Conservation (phyloP, 106 monocot genomes). For the Alisma plantagoaquatica region DNA sequence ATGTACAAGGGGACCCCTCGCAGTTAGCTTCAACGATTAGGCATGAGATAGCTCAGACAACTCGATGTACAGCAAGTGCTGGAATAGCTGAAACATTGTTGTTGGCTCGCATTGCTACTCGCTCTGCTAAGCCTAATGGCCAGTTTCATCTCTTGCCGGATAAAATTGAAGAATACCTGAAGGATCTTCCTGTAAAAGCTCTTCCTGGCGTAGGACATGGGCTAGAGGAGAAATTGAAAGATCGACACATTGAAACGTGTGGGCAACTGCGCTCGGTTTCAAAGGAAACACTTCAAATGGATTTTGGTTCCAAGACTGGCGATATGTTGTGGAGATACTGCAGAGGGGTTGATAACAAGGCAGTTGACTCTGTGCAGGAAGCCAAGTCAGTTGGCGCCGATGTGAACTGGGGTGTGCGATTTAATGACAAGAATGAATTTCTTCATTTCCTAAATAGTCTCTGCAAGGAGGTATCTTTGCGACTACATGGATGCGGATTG, state of each 20-base stretch:
- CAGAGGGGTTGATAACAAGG: slow-evolving; percentile 74
- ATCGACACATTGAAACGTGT: slow-evolving; percentile 52
- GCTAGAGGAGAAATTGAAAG: slow-evolving; percentile 53
- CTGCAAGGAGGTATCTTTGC: slow-evolving; percentile 72
- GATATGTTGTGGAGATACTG: slow-evolving; percentile 93
- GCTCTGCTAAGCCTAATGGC: slow-evolving; percentile 90
- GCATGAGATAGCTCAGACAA: slow-evolving; percentile 65
- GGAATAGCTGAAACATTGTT: slow-evolving; percentile 84
- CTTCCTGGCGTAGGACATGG: slow-evolving; percentile 86
- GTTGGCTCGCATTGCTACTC: slow-evolving; percentile 83
- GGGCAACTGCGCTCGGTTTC: slow-evolving; percentile 49
- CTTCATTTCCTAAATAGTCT: slow-evolving; percentile 61
- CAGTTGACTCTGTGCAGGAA: slow-evolving; percentile 73
- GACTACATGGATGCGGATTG: slow-evolving; percentile 72
- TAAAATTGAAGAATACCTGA: slow-evolving; percentile 50
- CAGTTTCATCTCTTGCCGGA: slow-evolving; percentile 68
- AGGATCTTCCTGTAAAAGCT: slow-evolving; percentile 54
- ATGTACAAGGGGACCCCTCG: slow-evolving; percentile 42
- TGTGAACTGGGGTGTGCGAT: slow-evolving; percentile 96
- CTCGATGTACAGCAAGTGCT: slow-evolving; percentile 83
- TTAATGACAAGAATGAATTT: slow-evolving; percentile 54
- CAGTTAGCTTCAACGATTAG: slow-evolving; percentile 51
- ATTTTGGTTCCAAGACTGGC: slow-evolving; percentile 74
- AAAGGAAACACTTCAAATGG: slow-evolving; percentile 76
- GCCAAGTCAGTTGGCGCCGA: slow-evolving; percentile 95